Base-by-base conservation (phyloP, 768 basidiomycete genomes). In the Baorangia bicolor region DNA sequence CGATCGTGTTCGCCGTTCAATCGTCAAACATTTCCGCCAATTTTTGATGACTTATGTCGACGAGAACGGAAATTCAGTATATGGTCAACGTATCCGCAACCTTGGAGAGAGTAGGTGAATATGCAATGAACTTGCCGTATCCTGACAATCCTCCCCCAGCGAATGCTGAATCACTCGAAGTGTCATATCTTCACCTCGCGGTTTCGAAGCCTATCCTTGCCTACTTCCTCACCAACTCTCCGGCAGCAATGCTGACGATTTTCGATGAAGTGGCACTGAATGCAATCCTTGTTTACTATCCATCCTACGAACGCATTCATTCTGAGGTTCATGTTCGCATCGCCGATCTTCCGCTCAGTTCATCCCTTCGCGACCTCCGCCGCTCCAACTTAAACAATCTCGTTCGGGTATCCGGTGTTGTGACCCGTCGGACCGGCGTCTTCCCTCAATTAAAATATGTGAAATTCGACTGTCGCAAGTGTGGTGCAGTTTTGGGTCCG, bases 361-460 rank as follows among this genome's bases (percentile, higher is more conserved):
- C 87, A 23, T 92, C 97, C 7, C 82, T 99, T 34, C 92, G 97
- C 48, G 96, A 98, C 66, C 85, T 99, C 34, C 88, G 97, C 27
- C 88, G 97, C 45, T 81, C 84, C 38, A 89, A 98, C 67, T 81
- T 98, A 46, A 98, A 98, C 77, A 94, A 91, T 61, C 87, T 99
- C 40, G 94, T 99, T 31, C 89, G 97, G 35, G 90, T 99, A 8
- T 85, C 88, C 9, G 97, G 97, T 13, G 97, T 99, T 18, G 97
- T 99, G 42, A 99, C 97, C 2, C 79, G 97, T 55, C 82, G 97
- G 37, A 93, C 87, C 10, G 96, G 97, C 11, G 95, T 99, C 11
- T 98, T 98, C 74, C 97, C 97, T n/a, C 97, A 99, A 72, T 77
- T 99, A 56, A 98, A 99, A 76, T 97, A 98, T 67, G 95, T 99